These are phyloP conservation scores for Starmerella tilneyi DNA, from an alignment of 805 yeast genomes.

Conservation along the genomic window DNA sequence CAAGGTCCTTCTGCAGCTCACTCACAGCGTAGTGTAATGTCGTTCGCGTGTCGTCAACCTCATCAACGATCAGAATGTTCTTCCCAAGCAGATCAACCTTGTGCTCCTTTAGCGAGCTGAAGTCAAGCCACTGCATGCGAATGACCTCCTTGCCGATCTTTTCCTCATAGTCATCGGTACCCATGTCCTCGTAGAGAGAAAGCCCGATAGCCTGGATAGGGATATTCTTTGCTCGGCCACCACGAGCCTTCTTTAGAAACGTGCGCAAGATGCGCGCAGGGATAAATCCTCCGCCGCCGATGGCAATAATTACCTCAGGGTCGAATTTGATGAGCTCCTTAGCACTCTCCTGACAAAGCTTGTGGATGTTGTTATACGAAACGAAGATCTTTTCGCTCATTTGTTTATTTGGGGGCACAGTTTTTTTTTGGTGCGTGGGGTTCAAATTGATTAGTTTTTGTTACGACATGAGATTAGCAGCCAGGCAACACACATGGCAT, in stretches of 20 bases:
- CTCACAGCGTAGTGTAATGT: constrained; percentile 74
- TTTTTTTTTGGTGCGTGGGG: no score
- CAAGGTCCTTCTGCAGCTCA: constrained; percentile 60
- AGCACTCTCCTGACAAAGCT: constrained; percentile 65
- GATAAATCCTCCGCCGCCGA: constrained; percentile 94
- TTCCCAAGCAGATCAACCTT: constrained; percentile 72
- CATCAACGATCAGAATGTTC: constrained; percentile 72
- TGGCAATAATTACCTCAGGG: constrained; percentile 86
- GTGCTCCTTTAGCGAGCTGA: constrained; percentile 57
- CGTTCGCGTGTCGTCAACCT: constrained; percentile 87
- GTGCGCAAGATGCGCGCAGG: constrained; percentile 95
- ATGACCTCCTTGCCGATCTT: constrained; percentile 68
- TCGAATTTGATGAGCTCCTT: constrained; percentile 48
- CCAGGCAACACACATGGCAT: no score
- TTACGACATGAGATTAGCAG: no score
- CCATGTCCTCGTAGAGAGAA: constrained; percentile 78
- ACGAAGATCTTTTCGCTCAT: constrained; percentile 40
- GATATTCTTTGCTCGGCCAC: constrained; percentile 61
- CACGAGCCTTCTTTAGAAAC: constrained; percentile 48
- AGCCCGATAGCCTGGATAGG: constrained; percentile 91
- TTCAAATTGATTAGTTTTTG: no score
- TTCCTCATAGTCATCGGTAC: constrained; percentile 40
- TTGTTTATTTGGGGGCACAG: no score
- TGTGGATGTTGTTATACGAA: constrained; percentile 73
- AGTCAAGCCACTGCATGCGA: constrained; percentile 85